phyloP scores from a whole-genome alignment of 768 basidiomycete species.

The Suillus subaureus region DNA sequence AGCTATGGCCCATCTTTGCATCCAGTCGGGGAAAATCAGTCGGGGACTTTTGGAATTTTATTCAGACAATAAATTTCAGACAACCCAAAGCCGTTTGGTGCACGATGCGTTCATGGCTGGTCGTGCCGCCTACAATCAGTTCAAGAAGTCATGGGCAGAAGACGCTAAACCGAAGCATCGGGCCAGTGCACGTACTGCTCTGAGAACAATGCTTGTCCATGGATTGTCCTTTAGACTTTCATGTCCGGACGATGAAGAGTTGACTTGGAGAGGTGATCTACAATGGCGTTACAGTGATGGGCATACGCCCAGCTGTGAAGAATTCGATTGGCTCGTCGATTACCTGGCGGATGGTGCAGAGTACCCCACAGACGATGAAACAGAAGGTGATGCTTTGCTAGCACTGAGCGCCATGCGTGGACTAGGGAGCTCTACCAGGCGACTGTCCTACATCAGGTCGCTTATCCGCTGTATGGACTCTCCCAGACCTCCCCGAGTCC shows the following conservation, averaged over 20 bases:
- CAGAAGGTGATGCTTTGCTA: neutral
- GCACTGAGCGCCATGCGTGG: neutral
- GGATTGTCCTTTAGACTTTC: neutral
- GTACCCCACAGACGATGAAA: neutral
- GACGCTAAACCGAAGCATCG: neutral
- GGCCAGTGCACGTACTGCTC: neutral
- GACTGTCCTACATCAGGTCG: neutral
- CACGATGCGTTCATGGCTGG: neutral
- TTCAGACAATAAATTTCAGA: too few relatives aligned
- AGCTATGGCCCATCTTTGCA: neutral
- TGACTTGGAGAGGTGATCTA: neutral
- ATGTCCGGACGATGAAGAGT: neutral
- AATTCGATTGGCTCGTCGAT: neutral
- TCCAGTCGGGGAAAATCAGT: neutral
- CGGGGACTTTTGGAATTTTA: too few relatives aligned
- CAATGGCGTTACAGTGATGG: neutral
- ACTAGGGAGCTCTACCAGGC: neutral
- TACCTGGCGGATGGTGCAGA: neutral
- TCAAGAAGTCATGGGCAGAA: neutral
- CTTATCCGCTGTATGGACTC: neutral
- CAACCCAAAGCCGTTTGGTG: neutral
- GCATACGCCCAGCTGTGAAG: neutral
- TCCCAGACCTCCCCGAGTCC: neutral
- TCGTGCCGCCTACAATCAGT: neutral
- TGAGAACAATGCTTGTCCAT: neutral